phyloP scores from a whole-genome alignment of 768 basidiomycete genomes.

The Gymnopilus junonius region DNA sequence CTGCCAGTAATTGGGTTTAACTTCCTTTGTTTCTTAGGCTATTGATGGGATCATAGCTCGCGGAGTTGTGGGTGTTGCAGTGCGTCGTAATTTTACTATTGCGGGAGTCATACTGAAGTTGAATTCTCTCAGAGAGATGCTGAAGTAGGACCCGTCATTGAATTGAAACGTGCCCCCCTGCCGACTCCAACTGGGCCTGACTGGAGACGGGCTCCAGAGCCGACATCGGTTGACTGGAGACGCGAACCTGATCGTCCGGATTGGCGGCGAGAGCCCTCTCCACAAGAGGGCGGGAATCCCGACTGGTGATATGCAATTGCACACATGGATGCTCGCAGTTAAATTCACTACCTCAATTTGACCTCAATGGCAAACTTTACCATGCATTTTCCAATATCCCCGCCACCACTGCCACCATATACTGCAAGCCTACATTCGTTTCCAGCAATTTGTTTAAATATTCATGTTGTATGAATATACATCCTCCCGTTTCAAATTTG shows the following conservation, averaged over 20 bases:
- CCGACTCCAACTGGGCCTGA: too few species aligned
- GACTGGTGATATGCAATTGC: conserved; percentile 23
- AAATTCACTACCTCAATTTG: too few species aligned
- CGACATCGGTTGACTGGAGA: conserved; percentile 12
- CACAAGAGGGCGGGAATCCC: neutral
- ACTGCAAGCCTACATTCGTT: conserved; percentile 10
- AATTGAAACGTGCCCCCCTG: neutral
- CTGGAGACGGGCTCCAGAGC: conserved; percentile 1
- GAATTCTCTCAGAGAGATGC: conserved; percentile 12
- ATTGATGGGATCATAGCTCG: conserved; percentile 19
- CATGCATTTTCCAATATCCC: neutral
- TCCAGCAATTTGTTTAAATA: neutral
- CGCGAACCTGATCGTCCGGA: conserved; percentile 10
- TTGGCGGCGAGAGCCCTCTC: conserved; percentile 24
- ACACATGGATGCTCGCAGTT: too few species aligned
- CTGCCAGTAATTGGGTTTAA: neutral
- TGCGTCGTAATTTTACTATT: conserved; percentile 15
- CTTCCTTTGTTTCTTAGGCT: conserved; percentile 9
- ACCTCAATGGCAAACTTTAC: neutral
- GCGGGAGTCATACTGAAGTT: neutral
- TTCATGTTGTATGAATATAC: conserved; percentile 3
- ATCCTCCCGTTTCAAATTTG: conserved; percentile 1
- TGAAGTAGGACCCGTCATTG: neutral
- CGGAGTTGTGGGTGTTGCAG: conserved; percentile 12
- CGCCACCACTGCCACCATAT: conserved; percentile 1